These are phyloP conservation scores for Pythium guiyangense DNA, from an alignment of 352 stramenopile species.

Conservation along the genomic window DNA sequence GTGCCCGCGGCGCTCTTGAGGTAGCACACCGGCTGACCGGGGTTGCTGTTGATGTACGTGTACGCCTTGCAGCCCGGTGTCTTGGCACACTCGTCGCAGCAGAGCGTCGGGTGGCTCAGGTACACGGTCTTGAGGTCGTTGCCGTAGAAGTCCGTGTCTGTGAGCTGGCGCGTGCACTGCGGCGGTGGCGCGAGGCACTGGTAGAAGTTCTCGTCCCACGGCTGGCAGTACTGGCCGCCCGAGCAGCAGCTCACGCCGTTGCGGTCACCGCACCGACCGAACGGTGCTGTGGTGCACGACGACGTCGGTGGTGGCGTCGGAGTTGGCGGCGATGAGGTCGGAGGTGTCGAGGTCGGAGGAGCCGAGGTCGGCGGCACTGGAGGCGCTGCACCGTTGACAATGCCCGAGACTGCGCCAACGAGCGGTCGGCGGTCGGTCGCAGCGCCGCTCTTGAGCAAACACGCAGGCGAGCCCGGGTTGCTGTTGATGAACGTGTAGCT, in stretches of 20 bases:
- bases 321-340: not conserved
- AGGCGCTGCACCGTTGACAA: not conserved
- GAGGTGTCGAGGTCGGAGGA: not conserved
- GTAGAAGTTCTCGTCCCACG: too few relatives aligned
- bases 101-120: slow-evolving; percentile 7
- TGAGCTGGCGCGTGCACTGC: too few relatives aligned
- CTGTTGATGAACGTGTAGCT: too few relatives aligned
- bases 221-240: too few relatives aligned
- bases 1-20: not conserved
- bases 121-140: too few relatives aligned
- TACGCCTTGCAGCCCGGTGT: slow-evolving; percentile 33
- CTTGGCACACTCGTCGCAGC: slow-evolving; percentile 33
- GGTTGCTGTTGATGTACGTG: slow-evolving; percentile 43
- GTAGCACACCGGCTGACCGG: slow-evolving; percentile 7
- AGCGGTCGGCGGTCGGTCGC: too few relatives aligned
- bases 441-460: too few relatives aligned
- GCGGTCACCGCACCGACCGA: not conserved
- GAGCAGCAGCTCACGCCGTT: not conserved
- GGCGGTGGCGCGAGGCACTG: too few relatives aligned
- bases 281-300: not conserved
- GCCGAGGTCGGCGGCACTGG: not conserved
- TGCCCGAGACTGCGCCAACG: not conserved
- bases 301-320: not conserved
- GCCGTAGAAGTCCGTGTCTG: too few relatives aligned
- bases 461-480: too few relatives aligned